A percentile compares a stretch with the other conserved stretches of the same genome.
phyloP scores from a whole-genome alignment of 2,329 filamentous ascomycete species.

The Hymenotorrendiella dingleyae region DNA sequence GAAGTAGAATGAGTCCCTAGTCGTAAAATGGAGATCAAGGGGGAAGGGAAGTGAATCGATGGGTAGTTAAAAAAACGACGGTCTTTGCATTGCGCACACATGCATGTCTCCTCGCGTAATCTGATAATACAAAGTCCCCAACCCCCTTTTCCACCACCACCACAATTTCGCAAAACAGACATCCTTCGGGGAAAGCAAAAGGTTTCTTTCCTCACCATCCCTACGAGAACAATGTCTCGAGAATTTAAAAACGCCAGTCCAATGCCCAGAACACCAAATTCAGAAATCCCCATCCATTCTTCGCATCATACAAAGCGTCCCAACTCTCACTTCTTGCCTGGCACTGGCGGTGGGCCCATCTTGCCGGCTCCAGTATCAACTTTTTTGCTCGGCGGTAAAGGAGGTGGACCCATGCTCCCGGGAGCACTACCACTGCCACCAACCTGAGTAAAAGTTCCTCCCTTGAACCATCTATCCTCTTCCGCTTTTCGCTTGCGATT shows the following conservation, averaged over 20 bases:
- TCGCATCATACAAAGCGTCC: not conserved
- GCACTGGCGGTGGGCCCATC: constrained; percentile 30
- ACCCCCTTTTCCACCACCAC: no score
- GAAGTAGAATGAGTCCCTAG: no score
- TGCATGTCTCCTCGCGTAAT: no score
- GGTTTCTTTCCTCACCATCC: no score
- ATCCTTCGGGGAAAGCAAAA: no score
- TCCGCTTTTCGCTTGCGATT: constrained; percentile 88
- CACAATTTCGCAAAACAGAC: no score
- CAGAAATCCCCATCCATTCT: not conserved
- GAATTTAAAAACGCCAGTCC: not conserved
- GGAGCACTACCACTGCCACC: constrained; percentile 51
- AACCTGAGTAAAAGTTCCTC: constrained; percentile 92
- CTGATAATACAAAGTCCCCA: no score
- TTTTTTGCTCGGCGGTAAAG: constrained; percentile 61
- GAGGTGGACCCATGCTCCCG: constrained; percentile 93
- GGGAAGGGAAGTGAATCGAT: no score
- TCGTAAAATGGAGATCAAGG: no score
- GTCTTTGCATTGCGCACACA: no score
- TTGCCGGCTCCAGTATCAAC: constrained; percentile 58
- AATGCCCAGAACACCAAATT: constrained; percentile 1
- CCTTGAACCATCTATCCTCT: constrained; percentile 94
- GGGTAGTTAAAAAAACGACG: no score
- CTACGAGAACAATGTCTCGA: no score
- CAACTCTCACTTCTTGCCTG: constrained; percentile 19